Percentiles rank a stretch among this genome's conserved stretches.
Conservation (phyloP, 257 asterid species). For the Echium plantagineum region DNA sequence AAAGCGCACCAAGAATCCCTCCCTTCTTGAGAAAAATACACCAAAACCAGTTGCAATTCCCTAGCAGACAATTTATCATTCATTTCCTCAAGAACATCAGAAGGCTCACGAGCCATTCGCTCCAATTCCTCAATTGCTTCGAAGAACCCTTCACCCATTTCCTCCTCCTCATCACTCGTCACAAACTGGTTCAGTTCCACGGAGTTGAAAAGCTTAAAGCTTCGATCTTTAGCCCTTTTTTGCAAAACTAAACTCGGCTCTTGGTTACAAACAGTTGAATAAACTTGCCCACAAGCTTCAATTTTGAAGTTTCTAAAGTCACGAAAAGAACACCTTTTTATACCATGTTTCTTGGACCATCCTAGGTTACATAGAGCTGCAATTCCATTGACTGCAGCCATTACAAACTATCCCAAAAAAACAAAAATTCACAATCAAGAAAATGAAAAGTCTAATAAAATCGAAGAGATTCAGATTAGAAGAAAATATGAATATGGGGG, state of each 20-base stretch:
- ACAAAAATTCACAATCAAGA: too few species aligned
- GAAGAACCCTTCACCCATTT: slow-evolving; percentile 82
- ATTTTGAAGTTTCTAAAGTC: too few species aligned
- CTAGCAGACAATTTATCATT: slow-evolving; percentile 64
- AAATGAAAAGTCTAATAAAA: too few species aligned
- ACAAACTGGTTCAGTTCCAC: slow-evolving; percentile 58
- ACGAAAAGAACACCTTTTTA: too few species aligned
- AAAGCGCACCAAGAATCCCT: slow-evolving; percentile 97
- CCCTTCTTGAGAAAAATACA: slow-evolving; percentile 89
- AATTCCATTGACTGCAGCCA: too few species aligned
- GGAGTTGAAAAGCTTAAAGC: slow-evolving; percentile 35
- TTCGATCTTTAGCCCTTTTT: slow-evolving; percentile 13
- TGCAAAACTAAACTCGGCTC: background rate
- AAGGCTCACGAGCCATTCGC: slow-evolving; percentile 87
- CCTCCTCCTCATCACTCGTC: slow-evolving; percentile 75
- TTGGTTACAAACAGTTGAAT: too few species aligned
- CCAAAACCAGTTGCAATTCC: slow-evolving; percentile 76
- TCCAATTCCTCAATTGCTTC: slow-evolving; percentile 91
- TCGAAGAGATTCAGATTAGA: too few species aligned
- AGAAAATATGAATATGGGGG: too few species aligned
- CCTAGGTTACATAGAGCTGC: too few species aligned
- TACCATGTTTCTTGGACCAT: too few species aligned
- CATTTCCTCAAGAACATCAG: slow-evolving; percentile 92
- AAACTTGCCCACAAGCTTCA: too few species aligned
- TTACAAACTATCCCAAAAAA: too few species aligned